Evolutionary conservation across 2,329 filamentous ascomycete species (phyloP).

Genomic region (Colletotrichum gigasporum): DNA sequence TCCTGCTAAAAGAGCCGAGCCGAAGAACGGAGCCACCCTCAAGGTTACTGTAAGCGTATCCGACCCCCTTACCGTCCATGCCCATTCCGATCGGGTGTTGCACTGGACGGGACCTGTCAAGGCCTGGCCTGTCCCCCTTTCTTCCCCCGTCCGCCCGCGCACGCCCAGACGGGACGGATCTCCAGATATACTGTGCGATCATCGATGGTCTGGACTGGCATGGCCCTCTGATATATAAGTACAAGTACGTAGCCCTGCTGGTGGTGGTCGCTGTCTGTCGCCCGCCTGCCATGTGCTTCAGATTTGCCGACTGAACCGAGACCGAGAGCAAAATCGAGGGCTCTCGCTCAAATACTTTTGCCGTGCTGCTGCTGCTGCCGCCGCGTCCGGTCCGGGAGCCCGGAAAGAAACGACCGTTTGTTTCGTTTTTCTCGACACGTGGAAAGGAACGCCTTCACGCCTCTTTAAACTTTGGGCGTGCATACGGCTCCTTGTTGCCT

Average conservation of each 20-base stretch:
- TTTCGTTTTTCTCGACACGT: slow-evolving; percentile 22
- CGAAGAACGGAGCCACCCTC: slow-evolving; percentile 17
- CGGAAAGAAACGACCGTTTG: slow-evolving; percentile 9
- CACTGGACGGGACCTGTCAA: slow-evolving; percentile 7
- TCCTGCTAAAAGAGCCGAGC: slow-evolving; percentile 11
- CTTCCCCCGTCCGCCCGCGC: not conserved
- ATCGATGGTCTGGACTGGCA: not conserved
- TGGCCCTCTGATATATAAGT: not conserved
- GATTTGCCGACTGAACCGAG: too few species aligned
- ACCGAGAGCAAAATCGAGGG: too few species aligned
- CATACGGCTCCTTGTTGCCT: slow-evolving; percentile 20
- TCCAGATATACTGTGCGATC: not conserved
- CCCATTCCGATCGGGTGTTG: slow-evolving; percentile 20
- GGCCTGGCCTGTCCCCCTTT: not conserved
- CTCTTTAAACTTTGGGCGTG: slow-evolving; percentile 14
- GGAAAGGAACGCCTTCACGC: slow-evolving; percentile 10
- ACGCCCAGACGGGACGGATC: slow-evolving; percentile 6
- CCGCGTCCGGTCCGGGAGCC: not conserved
- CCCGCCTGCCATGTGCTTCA: too few species aligned
- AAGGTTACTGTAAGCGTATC: slow-evolving; percentile 16
- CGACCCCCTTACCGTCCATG: slow-evolving; percentile 13
- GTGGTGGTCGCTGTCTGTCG: too few species aligned
- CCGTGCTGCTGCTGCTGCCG: not conserved
- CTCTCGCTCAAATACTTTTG: too few species aligned
- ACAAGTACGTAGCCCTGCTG: too few species aligned